Conservation (phyloP, 345 rosid genomes). For the Linum usitatissimum region DNA sequence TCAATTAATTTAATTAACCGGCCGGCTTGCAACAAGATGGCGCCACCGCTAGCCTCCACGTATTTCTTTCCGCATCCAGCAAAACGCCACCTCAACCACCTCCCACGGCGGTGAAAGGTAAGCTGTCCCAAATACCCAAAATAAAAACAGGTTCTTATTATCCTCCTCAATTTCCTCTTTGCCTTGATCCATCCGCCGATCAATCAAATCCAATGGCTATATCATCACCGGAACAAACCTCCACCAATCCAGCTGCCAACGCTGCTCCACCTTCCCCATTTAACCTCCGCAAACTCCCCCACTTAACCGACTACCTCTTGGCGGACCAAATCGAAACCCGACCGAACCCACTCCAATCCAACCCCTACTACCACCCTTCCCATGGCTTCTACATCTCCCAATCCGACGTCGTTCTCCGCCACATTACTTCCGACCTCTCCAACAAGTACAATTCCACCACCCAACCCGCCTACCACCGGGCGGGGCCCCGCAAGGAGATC, state of each 20-base stretch:
- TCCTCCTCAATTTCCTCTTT: too few species aligned
- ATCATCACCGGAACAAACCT: slow-evolving; percentile 8
- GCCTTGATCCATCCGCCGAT: too few species aligned
- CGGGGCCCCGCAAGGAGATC: slow-evolving; percentile 61
- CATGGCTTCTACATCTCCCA: slow-evolving; percentile 54
- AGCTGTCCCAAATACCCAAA: too few species aligned
- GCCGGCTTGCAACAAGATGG: too few species aligned
- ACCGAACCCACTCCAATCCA: slow-evolving; percentile 49
- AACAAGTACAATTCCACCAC: too few species aligned
- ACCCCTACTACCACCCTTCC: slow-evolving; percentile 46
- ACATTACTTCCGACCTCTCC: slow-evolving; percentile 41
- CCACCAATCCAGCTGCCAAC: background rate
- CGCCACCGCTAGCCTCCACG: too few species aligned
- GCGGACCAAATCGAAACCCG: slow-evolving; percentile 19
- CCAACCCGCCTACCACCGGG: slow-evolving; percentile 43
- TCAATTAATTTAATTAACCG: too few species aligned
- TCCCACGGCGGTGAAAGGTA: too few species aligned
- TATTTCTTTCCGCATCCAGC: too few species aligned
- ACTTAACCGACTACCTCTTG: slow-evolving; percentile 30
- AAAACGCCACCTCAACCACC: too few species aligned
- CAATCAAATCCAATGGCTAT: background rate
- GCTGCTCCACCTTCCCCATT: slow-evolving; percentile 13
- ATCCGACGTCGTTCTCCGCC: slow-evolving; percentile 56
- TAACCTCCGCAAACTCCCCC: slow-evolving; percentile 30
- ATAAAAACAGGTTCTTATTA: background rate